These are phyloP conservation scores for Metschnikowia reukaufii DNA, from an alignment of 805 yeast genomes.

Conservation along the genomic window DNA sequence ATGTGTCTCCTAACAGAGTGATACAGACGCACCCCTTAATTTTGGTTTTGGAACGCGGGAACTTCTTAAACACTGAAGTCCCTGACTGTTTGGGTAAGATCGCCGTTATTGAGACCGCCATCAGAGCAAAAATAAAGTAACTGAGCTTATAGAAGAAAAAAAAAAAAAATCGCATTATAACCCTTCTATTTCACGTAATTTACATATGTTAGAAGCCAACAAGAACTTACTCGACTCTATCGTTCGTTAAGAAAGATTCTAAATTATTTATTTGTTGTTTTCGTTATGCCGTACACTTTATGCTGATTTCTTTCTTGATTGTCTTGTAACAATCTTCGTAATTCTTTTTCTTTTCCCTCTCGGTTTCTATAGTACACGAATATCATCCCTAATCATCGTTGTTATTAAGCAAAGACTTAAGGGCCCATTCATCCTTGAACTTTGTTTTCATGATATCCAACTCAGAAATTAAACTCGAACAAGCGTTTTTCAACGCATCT, in stretches of 20 bases:
- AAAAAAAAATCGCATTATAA: not conserved
- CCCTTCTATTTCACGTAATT: too few relatives aligned
- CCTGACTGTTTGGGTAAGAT: constrained; percentile 45
- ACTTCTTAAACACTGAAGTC: constrained; percentile 39
- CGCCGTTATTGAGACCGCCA: constrained; percentile 60
- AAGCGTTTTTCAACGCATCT: constrained; percentile 87
- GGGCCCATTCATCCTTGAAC: constrained; percentile 90
- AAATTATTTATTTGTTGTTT: not conserved
- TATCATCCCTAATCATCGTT: constrained; percentile 34
- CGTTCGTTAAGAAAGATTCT: not conserved
- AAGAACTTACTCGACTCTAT: too few relatives aligned
- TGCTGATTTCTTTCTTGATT: not conserved
- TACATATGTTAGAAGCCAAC: too few relatives aligned
- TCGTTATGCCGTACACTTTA: constrained; percentile 1
- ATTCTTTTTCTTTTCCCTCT: not conserved
- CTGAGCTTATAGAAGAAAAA: constrained; percentile 5
- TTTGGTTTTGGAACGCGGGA: constrained; percentile 42
- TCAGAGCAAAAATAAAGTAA: constrained; percentile 27
- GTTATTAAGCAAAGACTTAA: constrained; percentile 68
- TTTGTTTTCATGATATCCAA: constrained; percentile 70
- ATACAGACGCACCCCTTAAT: constrained; percentile 65
- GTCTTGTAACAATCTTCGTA: not conserved
- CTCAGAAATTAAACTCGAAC: constrained; percentile 78
- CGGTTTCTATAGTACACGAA: constrained; percentile 5
- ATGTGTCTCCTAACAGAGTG: constrained; percentile 74